Base-by-base conservation (phyloP, 2,329 filamentous ascomycete genomes). In the Chaetoscypha palmicola region DNA sequence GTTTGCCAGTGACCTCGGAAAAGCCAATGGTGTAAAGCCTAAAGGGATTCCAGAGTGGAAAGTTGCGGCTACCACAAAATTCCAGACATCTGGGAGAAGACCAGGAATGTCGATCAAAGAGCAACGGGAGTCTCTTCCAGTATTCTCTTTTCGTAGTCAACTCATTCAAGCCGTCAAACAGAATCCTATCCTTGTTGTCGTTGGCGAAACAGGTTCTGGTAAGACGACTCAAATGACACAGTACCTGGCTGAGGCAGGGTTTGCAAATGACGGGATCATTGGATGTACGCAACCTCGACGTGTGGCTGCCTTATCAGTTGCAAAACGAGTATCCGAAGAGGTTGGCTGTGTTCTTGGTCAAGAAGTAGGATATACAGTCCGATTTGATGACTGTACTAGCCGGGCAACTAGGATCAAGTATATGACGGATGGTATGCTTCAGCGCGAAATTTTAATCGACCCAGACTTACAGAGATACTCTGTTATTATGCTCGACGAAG, bases 341-440 rank as follows among this genome's bases (percentile, higher is more conserved):
- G 88, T 97, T 46, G 91, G 91, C 12, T 95, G 91, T 57, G 76
- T 83, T 51, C 74, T 97, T 11, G 92, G 92, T 28, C 80, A 90
- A 43, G 90, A 96, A 62, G 91, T 98, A 50, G 92, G 92, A 43
- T 98, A 98, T 63, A 94, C 86, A 8, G 94, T 98, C 60, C 87
- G 92, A 62, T 98, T 98, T 62, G 92, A 98, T 61, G 92, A 98
- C 66, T 86, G 83, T 62, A 96, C 91, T 0, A 86, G 83, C 51
- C 79, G 86, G 2, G 76, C 81, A 17, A 98, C 92, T 1, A 86
- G 82, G 60, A 94, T 98, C 70, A 97, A 97, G 69, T 98, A 97
- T 68, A 96, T 97, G 91, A 98, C 92, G 14, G 92, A 98, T 59
- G 92, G 92, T 65, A 97, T 97, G 86, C 77, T 98, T 62, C 82